A percentile compares a stretch with the other conserved stretches of the same genome.
phyloP scores from a whole-genome alignment of 768 basidiomycete genomes.

The Mycena capillaripes region DNA sequence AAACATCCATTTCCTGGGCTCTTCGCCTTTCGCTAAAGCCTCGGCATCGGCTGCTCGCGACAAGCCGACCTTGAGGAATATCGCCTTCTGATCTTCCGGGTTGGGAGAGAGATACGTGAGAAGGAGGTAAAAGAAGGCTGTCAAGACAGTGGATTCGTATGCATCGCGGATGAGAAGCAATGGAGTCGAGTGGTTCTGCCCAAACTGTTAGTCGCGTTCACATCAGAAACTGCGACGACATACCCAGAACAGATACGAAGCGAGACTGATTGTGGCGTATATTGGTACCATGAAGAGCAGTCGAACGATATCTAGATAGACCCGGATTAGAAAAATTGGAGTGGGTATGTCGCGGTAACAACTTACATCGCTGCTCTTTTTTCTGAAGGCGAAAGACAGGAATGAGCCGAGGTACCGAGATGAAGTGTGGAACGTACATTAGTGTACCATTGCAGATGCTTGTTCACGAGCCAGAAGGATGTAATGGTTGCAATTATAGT shows the following conservation, averaged over 20 bases:
- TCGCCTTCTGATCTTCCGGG: slow-evolving; percentile 69
- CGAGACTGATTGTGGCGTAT: slow-evolving; percentile 76
- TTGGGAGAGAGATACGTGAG: slow-evolving; percentile 78
- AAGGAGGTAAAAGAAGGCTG: slow-evolving; percentile 84
- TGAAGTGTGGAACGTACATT: slow-evolving; percentile 59
- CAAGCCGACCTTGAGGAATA: slow-evolving; percentile 71
- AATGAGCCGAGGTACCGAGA: slow-evolving; percentile 2
- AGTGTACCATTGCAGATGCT: slow-evolving; percentile 81
- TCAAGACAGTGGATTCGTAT: slow-evolving; percentile 83
- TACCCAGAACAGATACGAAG: slow-evolving; percentile 82
- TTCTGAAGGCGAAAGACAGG: slow-evolving; percentile 56
- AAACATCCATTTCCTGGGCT: slow-evolving; percentile 74
- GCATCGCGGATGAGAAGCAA: slow-evolving; percentile 78
- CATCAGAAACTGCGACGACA: slow-evolving; percentile 29
- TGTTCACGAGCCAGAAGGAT: slow-evolving; percentile 83
- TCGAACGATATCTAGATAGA: slow-evolving; percentile 72
- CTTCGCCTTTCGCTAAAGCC: slow-evolving; percentile 57
- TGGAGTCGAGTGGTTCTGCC: slow-evolving; percentile 75
- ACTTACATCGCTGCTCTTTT: slow-evolving; percentile 74
- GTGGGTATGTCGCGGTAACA: slow-evolving; percentile 28
- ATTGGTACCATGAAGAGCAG: slow-evolving; percentile 85
- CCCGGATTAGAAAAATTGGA: not conserved
- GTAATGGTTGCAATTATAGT: slow-evolving; percentile 65
- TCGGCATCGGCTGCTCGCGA: slow-evolving; percentile 67
- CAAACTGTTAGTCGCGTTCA: slow-evolving; percentile 5